phyloP scores from a whole-genome alignment of 2,329 filamentous ascomycete species.

The Verticillium nonalfalfae region DNA sequence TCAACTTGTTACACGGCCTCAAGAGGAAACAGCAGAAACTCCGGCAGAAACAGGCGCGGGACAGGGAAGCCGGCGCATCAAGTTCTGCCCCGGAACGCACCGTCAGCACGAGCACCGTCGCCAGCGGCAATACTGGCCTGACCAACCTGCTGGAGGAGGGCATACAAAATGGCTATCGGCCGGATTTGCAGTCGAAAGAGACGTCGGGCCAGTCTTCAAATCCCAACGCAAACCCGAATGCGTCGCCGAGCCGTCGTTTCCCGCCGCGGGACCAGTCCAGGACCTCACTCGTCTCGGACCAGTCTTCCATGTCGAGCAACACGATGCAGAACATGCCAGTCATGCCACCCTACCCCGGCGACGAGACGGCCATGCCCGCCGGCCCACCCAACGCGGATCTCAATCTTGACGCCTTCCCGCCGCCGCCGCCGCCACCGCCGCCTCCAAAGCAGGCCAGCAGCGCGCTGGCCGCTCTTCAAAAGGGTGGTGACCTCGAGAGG shows the following conservation, averaged over 20 bases:
- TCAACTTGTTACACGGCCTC: slow-evolving; percentile 89
- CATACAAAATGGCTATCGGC: slow-evolving; percentile 44
- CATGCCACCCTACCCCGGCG: slow-evolving; percentile 63
- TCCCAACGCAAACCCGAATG: slow-evolving; percentile 17
- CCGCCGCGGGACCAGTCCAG: slow-evolving; percentile 46
- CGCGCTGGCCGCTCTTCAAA: slow-evolving; percentile 82
- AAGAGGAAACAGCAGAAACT: slow-evolving; percentile 96
- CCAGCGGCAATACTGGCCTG: slow-evolving; percentile 50
- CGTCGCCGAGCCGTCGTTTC: slow-evolving; percentile 39
- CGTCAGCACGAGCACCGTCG: slow-evolving; percentile 53
- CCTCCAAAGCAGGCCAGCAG: slow-evolving; percentile 76
- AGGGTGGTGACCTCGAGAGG: slow-evolving; percentile 86
- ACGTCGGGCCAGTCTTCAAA: slow-evolving; percentile 1
- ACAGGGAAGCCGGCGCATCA: slow-evolving; percentile 41
- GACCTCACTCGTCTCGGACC: slow-evolving; percentile 46
- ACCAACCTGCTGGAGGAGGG: slow-evolving; percentile 56
- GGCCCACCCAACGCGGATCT: slow-evolving; percentile 28
- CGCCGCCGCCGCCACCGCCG: slow-evolving; percentile 58
- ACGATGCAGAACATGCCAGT: slow-evolving; percentile 72
- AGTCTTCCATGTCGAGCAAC: slow-evolving; percentile 65
- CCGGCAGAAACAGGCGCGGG: slow-evolving; percentile 54
- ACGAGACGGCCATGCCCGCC: slow-evolving; percentile 46
- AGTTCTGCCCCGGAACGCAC: slow-evolving; percentile 37
- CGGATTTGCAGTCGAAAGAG: slow-evolving; percentile 20
- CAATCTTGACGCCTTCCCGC: slow-evolving; percentile 61